A percentile compares a stretch with the other conserved stretches of the same genome.
These are phyloP conservation scores for Chrysosporium queenslandicum DNA, from an alignment of 2,329 filamentous ascomycete species.

Conservation along the genomic window DNA sequence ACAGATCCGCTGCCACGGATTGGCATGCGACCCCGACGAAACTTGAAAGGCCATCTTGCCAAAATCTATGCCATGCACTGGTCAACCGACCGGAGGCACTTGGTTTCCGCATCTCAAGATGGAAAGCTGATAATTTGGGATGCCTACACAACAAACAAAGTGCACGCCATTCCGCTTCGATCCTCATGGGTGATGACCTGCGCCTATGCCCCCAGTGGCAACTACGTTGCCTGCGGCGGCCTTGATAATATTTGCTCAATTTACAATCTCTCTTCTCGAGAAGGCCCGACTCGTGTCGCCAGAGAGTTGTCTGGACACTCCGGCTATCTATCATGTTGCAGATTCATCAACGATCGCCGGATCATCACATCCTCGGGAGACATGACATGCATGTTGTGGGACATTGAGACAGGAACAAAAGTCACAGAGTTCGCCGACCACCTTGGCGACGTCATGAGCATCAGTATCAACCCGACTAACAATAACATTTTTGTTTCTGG, in stretches of 20 bases:
- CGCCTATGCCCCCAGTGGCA: slow-evolving; percentile 94
- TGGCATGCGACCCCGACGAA: slow-evolving; percentile 95
- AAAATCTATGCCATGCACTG: slow-evolving; percentile 99
- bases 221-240: slow-evolving; percentile 97
- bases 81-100: slow-evolving; percentile 94
- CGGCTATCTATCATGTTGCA: slow-evolving; percentile 94
- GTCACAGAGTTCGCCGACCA: slow-evolving; percentile 98
- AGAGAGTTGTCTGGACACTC: slow-evolving; percentile 94
- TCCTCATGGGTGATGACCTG: slow-evolving; percentile 99
- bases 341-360: slow-evolving; percentile 96
- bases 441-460: slow-evolving; percentile 97
- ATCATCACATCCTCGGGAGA: slow-evolving; percentile 97
- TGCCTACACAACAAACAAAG: slow-evolving; percentile 98
- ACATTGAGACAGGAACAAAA: slow-evolving; percentile 95
- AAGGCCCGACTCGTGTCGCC: slow-evolving; percentile 93
- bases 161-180: slow-evolving; percentile 91
- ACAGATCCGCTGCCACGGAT: slow-evolving; percentile 88
- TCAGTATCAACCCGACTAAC: slow-evolving; percentile 98
- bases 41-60: slow-evolving; percentile 91
- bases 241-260: slow-evolving; percentile 99
- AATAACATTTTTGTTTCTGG: slow-evolving; percentile 99
- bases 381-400: slow-evolving; percentile 99
- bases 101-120: slow-evolving; percentile 96
- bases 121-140: slow-evolving; percentile 99
- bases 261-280: slow-evolving; percentile 93